phyloP scores from a whole-genome alignment of 2,329 filamentous ascomycete genomes.

The Fusarium miscanthi region DNA sequence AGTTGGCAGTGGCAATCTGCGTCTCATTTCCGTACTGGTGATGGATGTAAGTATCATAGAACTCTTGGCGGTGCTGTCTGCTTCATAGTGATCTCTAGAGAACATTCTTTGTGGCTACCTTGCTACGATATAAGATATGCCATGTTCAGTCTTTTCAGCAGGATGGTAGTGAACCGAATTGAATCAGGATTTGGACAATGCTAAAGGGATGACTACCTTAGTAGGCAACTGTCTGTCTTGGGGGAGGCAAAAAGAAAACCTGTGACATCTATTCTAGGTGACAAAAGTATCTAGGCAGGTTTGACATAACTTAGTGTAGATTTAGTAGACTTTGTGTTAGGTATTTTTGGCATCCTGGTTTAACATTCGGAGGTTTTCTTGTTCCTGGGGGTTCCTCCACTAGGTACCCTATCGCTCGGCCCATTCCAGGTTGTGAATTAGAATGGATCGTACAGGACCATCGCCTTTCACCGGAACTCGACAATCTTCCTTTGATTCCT shows the following conservation, averaged over 20 bases:
- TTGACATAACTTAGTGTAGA: background rate
- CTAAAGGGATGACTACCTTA: background rate
- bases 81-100: background rate
- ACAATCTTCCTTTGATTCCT: conserved; percentile 11
- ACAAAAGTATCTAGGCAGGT: background rate
- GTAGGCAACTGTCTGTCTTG: background rate
- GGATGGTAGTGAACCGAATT: background rate
- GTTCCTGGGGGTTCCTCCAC: background rate
- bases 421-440: conserved; percentile 27
- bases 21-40: background rate
- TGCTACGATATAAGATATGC: background rate
- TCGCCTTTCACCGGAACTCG: conserved; percentile 57
- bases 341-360: background rate
- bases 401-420: background rate
- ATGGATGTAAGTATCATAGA: conserved; percentile 17
- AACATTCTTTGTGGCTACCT: background rate
- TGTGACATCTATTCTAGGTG: background rate
- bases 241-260: background rate
- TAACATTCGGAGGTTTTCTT: background rate
- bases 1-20: conserved; percentile 12
- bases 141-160: background rate
- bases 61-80: background rate
- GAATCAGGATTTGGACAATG: background rate
- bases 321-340: background rate
- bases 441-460: conserved; percentile 61